Evolutionary conservation across 257 asterid species (phyloP).

Genomic region (Cordia subcordata): DNA sequence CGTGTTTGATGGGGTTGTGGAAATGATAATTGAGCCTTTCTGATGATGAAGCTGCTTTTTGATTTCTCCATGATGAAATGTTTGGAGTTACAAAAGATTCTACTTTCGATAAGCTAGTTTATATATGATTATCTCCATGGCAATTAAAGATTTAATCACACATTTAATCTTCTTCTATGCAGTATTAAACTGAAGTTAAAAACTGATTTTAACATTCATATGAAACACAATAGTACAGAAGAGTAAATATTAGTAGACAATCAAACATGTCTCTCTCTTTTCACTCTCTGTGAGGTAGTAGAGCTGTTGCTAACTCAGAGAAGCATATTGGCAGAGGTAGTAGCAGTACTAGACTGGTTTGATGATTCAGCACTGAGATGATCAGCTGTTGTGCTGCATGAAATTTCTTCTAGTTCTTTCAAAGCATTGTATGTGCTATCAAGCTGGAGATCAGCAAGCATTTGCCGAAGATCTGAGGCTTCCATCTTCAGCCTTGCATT

Average conservation of each 20-base stretch:
- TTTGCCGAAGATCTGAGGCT: slow-evolving; percentile 57
- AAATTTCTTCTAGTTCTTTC: slow-evolving; percentile 50
- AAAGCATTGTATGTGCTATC: slow-evolving; percentile 41
- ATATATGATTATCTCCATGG: too few relatives aligned
- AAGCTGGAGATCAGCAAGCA: slow-evolving; percentile 49
- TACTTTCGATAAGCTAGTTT: slow-evolving; percentile 12
- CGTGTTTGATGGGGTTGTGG: background rate
- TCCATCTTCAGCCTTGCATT: slow-evolving; percentile 64
- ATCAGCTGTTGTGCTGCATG: slow-evolving; percentile 70
- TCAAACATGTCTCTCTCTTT: slow-evolving; percentile 12
- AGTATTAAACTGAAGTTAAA: slow-evolving; percentile 17
- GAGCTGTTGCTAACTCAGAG: slow-evolving; percentile 24
- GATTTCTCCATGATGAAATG: slow-evolving; percentile 16
- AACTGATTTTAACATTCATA: slow-evolving; percentile 29
- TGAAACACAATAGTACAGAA: slow-evolving; percentile 7
- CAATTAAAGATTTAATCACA: background rate
- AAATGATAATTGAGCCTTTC: slow-evolving; percentile 6
- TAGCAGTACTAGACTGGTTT: slow-evolving; percentile 31
- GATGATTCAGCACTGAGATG: slow-evolving; percentile 54
- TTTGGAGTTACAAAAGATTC: slow-evolving; percentile 7
- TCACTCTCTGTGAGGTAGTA: slow-evolving; percentile 7
- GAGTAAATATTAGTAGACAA: slow-evolving; percentile 14
- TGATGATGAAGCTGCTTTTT: slow-evolving; percentile 14
- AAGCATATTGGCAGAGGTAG: slow-evolving; percentile 39
- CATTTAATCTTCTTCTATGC: slow-evolving; percentile 9